phyloP scores from a whole-genome alignment of 2,329 filamentous ascomycete species.

The Lasiodiplodia citricola region DNA sequence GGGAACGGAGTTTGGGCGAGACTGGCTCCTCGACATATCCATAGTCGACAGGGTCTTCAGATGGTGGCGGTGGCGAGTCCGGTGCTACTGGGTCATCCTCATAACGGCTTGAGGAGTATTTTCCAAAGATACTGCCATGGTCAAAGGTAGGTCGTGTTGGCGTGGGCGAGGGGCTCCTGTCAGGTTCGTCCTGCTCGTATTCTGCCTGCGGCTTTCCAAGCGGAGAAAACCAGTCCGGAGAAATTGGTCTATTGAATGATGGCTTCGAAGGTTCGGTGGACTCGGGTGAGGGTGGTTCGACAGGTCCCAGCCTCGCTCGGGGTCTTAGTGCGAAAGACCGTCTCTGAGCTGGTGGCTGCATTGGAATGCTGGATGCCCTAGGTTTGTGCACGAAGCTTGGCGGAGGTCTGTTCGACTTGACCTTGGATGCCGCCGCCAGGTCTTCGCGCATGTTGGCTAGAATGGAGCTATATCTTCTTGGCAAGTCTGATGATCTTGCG shows the following conservation, averaged over 20 bases:
- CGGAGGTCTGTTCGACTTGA: conserved; percentile 1
- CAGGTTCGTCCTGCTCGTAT: neutral
- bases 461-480: conserved; percentile 16
- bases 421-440: neutral
- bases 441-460: conserved; percentile 17
- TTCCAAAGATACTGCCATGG: neutral
- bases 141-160: neutral
- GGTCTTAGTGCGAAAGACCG: neutral
- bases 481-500: neutral
- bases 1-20: neutral
- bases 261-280: neutral
- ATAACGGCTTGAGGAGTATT: conserved; percentile 30
- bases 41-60: neutral
- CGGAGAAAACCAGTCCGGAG: conserved; percentile 23
- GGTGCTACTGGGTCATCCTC: conserved; percentile 25
- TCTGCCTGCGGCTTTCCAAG: neutral
- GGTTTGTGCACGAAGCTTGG: conserved; percentile 7
- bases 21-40: neutral
- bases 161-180: neutral
- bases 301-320: neutral
- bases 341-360: conserved; percentile 8
- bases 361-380: conserved; percentile 5
- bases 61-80: neutral
- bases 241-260: conserved; percentile 4
- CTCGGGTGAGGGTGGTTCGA: conserved; percentile 3